A percentile compares a stretch with the other conserved stretches of the same genome.
These are phyloP conservation scores for Clavariopsis aquatica DNA, from an alignment of 495 filamentous ascomycete genomes.

Conservation along the genomic window DNA sequence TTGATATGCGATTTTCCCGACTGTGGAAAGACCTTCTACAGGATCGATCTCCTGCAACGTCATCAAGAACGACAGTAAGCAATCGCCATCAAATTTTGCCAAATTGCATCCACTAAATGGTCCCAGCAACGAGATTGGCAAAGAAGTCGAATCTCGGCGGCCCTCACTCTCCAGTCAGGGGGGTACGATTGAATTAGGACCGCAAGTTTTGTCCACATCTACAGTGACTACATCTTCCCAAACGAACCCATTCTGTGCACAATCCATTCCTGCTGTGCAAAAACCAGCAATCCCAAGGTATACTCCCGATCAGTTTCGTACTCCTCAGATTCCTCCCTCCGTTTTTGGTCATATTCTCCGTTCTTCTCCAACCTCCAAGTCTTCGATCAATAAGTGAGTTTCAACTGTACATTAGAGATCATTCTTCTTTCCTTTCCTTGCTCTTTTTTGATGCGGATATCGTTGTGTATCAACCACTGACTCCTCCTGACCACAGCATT, in stretches of 20 bases:
- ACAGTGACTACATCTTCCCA: conserved; percentile 17
- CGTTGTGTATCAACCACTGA: conserved; percentile 9
- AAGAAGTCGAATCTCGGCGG: conserved; percentile 31
- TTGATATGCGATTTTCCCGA: conserved; percentile 63
- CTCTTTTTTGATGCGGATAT: conserved; percentile 11
- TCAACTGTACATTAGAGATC: conserved; percentile 25
- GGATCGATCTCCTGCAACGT: conserved; percentile 73
- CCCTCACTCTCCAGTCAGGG: conserved; percentile 21
- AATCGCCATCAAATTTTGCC: not conserved
- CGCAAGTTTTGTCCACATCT: conserved; percentile 15
- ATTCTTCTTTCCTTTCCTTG: conserved; percentile 29
- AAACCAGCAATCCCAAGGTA: conserved; percentile 38
- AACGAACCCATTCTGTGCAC: conserved; percentile 5
- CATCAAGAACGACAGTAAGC: conserved; percentile 80
- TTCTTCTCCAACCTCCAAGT: conserved; percentile 32
- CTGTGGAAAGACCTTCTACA: conserved; percentile 66
- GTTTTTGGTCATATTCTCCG: conserved; percentile 32
- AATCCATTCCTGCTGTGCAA: conserved; percentile 20
- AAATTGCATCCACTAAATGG: conserved; percentile 22
- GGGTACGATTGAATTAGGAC: conserved; percentile 14
- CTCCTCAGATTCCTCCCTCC: conserved; percentile 37
- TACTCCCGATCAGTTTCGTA: conserved; percentile 37
- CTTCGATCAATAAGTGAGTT: conserved; percentile 37
- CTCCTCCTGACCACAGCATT: not conserved
- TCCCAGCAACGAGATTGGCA: conserved; percentile 31